phyloP scores from a whole-genome alignment of 2,329 filamentous ascomycete species.

The Cercospora janseana region DNA sequence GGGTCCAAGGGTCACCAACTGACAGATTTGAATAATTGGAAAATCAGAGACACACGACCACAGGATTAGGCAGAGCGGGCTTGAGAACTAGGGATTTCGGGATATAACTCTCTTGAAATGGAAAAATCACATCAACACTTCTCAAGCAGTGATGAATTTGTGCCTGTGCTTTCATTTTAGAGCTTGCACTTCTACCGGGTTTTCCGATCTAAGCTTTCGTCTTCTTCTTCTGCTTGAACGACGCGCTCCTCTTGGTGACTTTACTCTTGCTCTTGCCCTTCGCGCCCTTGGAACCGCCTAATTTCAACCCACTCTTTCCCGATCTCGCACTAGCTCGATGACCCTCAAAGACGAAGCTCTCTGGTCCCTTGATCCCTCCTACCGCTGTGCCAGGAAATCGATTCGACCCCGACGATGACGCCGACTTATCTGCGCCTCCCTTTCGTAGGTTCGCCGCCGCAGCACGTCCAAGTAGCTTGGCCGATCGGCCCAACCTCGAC shows the following conservation, averaged over 20 bases:
- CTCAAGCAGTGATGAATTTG: too few relatives aligned
- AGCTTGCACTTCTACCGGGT: too few relatives aligned
- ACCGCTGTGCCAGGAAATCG: conserved; percentile 1
- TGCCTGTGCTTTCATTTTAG: too few relatives aligned
- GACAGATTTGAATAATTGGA: too few relatives aligned
- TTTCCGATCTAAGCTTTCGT: neutral
- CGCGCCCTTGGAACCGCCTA: conserved; percentile 52
- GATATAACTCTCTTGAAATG: too few relatives aligned
- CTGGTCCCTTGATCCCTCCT: conserved; percentile 56
- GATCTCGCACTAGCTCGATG: conserved; percentile 68
- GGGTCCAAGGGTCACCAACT: too few relatives aligned
- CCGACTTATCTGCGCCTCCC: conserved; percentile 12
- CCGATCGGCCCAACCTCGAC: conserved; percentile 69
- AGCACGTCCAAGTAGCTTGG: conserved; percentile 70
- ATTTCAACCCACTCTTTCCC: conserved; percentile 61
- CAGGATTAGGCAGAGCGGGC: too few relatives aligned
- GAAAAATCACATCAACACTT: too few relatives aligned
- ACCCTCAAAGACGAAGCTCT: conserved; percentile 77
- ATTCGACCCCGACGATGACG: neutral
- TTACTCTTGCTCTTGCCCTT: conserved; percentile 48
- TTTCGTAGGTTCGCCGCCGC: conserved; percentile 52
- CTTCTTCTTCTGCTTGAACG: conserved; percentile 48
- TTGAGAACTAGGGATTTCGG: too few relatives aligned
- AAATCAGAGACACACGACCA: too few relatives aligned
- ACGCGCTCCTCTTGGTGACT: conserved; percentile 45